Conservation (phyloP, 495 filamentous ascomycete species). For the Rostrohypoxylon terebratum region DNA sequence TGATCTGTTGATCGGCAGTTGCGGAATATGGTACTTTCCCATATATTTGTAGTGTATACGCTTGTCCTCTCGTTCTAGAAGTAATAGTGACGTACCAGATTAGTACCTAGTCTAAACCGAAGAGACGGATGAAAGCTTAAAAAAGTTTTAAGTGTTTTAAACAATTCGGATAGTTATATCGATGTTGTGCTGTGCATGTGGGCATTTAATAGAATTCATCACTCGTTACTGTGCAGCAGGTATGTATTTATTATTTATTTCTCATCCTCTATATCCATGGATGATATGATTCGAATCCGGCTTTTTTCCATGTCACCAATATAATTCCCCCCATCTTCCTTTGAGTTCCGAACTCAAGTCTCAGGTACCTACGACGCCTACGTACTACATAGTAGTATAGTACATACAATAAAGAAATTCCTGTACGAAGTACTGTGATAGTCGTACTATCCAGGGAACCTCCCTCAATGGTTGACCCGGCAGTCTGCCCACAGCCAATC, state of each 20-base stretch:
- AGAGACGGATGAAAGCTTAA: background rate
- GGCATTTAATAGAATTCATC: constrained; percentile 3
- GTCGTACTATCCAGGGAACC: background rate
- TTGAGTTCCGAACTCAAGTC: constrained; percentile 15
- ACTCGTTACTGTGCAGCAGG: background rate
- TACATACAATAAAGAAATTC: constrained; percentile 5
- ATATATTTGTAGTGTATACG: constrained; percentile 5
- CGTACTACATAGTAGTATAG: too few species aligned
- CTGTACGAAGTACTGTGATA: too few species aligned
- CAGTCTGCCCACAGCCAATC: constrained; percentile 35
- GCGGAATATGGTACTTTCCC: constrained; percentile 29
- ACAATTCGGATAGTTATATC: background rate
- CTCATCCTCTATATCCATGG: background rate
- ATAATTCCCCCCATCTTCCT: background rate
- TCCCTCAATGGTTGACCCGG: constrained; percentile 35
- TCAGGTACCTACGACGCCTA: background rate
- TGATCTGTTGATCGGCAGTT: constrained; percentile 42
- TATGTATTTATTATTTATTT: background rate
- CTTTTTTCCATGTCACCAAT: constrained; percentile 13
- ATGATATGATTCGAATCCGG: constrained; percentile 18
- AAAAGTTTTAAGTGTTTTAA: background rate
- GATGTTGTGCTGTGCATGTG: background rate
- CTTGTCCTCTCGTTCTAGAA: constrained; percentile 26
- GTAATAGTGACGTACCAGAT: constrained; percentile 32
- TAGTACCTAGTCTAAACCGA: background rate